Base-by-base conservation (phyloP, 2,329 filamentous ascomycete species). In the Alternaria sp. region DNA sequence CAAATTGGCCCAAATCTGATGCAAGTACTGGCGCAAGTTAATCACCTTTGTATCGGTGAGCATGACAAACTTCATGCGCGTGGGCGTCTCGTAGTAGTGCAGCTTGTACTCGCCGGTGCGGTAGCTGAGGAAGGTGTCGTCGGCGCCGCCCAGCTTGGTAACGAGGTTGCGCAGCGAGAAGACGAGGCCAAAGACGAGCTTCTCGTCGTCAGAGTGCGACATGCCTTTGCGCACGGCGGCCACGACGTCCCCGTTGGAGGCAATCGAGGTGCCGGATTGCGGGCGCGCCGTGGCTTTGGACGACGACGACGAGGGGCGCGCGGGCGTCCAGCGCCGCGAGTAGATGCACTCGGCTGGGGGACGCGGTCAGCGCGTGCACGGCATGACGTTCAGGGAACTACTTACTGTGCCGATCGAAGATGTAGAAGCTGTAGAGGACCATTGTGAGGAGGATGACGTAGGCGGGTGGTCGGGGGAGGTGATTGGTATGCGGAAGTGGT, bases 61-160 rank as follows among this genome's bases (percentile, higher is more conserved):
- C 89, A 99, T 92, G 75, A 97, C 93, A 76, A 98, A 96, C 76
- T 97, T 96, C 80, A 96, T 89, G 78, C 92, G 96, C 53, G 93
- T 95, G 1, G 94, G 93, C 12, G 95, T 98, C 84, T 99, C 95
- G 85, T 97, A 99, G 84, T 96, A 99, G 82, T 99, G 95, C 71
- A 99, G 87, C 82, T 97, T 97, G 85, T 99, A 99, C 80, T 97
- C 91, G 69, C 87, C 91, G 54, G 95, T 99, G 70, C 93, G 91
- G 81, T 92, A 99, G 69, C 90, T 93, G 70, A 99, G 91, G 80
- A 99, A 99, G 76, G 84, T 87, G 82, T 97, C 94, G 78, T 97
- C 93, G 55, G 92, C 89, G 67, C 94, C 94, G 74, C 94, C 94
- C 48, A 99, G 87, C 84, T 97, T 97, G 79, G 93, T 91, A 64